phyloP scores from a whole-genome alignment of 306 rosid species.

The Nissolia schottii region DNA sequence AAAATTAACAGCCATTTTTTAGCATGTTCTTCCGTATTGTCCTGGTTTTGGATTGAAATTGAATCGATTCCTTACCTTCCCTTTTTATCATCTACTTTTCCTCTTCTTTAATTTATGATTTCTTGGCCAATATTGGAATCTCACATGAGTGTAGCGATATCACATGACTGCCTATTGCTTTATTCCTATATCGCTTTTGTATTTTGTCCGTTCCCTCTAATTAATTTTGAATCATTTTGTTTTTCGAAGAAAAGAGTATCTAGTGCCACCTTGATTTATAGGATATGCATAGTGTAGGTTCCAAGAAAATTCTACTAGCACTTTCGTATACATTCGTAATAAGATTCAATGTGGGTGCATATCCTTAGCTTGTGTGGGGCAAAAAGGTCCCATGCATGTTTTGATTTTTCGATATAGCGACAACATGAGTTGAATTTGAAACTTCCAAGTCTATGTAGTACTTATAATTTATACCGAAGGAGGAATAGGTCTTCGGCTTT shows the following conservation, averaged over 20 bases:
- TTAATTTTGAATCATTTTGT: slow-evolving; percentile 10
- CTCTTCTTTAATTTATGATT: not conserved
- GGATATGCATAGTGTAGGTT: slow-evolving; percentile 28
- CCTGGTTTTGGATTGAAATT: not conserved
- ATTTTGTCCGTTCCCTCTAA: slow-evolving; percentile 20
- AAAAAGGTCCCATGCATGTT: not conserved
- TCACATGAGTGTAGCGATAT: not conserved
- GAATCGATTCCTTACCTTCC: slow-evolving; percentile 22
- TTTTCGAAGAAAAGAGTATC: not conserved
- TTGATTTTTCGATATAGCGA: not conserved
- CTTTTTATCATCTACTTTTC: slow-evolving; percentile 10
- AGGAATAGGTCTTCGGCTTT: too few relatives aligned
- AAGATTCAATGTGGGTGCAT: slow-evolving; percentile 16
- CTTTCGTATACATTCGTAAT: slow-evolving; percentile 8
- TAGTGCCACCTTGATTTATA: not conserved
- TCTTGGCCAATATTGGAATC: not conserved
- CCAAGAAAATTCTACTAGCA: slow-evolving; percentile 16
- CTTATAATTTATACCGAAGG: too few relatives aligned
- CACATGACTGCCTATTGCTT: slow-evolving; percentile 14
- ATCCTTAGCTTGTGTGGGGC: slow-evolving; percentile 31
- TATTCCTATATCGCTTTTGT: slow-evolving; percentile 20
- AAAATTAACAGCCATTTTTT: not conserved
- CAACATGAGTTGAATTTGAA: not conserved
- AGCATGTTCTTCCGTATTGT: not conserved
- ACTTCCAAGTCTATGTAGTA: not conserved